Conservation (phyloP, 192 early-diverging fungal genomes). For the Backusella circina region DNA sequence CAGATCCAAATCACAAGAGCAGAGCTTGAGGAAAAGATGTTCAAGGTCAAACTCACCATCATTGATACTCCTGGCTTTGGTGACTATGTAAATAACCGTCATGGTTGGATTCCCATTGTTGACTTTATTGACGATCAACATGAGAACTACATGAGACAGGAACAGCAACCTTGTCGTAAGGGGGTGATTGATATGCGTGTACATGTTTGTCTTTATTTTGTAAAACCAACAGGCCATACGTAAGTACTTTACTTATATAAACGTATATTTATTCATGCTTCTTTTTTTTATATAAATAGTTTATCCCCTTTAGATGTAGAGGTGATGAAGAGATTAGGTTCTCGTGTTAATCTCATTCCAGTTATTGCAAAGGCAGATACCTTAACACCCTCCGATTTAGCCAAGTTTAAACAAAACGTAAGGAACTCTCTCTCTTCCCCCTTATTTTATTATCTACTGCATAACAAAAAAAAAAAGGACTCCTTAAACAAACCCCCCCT, state of each 20-base stretch:
- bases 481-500: slow-evolving; percentile 8
- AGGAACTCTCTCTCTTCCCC: neutral
- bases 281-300: slow-evolving; percentile 27
- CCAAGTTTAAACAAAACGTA: slow-evolving; percentile 84
- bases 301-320: slow-evolving; percentile 87
- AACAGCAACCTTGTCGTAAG: slow-evolving; percentile 82
- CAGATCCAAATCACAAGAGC: slow-evolving; percentile 98
- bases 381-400: slow-evolving; percentile 78
- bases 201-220: slow-evolving; percentile 95
- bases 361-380: slow-evolving; percentile 94
- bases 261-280: neutral
- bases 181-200: slow-evolving; percentile 92
- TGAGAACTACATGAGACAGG: slow-evolving; percentile 88
- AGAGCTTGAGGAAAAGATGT: slow-evolving; percentile 95
- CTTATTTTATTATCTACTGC: slow-evolving; percentile 10
- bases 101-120: slow-evolving; percentile 94
- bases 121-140: slow-evolving; percentile 95
- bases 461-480: neutral
- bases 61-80: slow-evolving; percentile 99
- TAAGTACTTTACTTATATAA: slow-evolving; percentile 30
- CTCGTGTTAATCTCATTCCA: slow-evolving; percentile 91
- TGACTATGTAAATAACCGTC: slow-evolving; percentile 97
- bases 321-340: slow-evolving; percentile 92
- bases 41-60: slow-evolving; percentile 89
- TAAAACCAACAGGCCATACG: slow-evolving; percentile 94